Base-by-base conservation (phyloP, 805 yeast species). In the Metschnikowia aberdeeniae region DNA sequence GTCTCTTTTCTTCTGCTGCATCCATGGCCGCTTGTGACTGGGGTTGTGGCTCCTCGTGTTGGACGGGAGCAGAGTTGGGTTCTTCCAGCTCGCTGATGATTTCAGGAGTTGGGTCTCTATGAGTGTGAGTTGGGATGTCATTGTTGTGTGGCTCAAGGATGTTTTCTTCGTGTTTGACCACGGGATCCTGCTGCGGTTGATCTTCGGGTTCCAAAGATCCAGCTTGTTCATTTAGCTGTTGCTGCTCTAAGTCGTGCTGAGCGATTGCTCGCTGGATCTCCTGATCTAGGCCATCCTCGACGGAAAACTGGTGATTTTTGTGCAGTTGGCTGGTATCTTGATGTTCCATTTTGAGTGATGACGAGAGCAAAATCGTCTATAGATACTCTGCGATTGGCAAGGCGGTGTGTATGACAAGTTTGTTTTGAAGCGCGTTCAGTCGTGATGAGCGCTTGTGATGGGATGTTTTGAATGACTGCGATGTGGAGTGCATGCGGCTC, bases 1-100 rank as follows among this genome's bases (percentile, higher is more conserved):
- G 56, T 36, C 51, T 59, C 30, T 56, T 55, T 38, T 65, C 69
- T 31, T 42, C 48, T 3, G 49, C 49, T 1, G 44, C 53, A 13
- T 42, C 47, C 42, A 39, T 39, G 13, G 35, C 42, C 1, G 35
- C 22, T 29, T 38, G 41, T 5, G 34, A 10, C 36, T 22, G 42
- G 12, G 14, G 13, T 13, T 20, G 42, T 2, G 13, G 17, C 5
- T 39, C 31, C 4, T 30, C 12, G 6, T 31, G 27, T 9, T 6
- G 13, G 3, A 5, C 34, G n/a, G 11, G 13, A 29, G 10, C 28
- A 8, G 34, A 10, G 11, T 7, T 22, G 26, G 26, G 8, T 22
- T 22, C 8, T 6, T 7, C 26, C 26, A 22, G 26, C 26, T 22
- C 26, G 26, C 26, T 22, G 7, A 29, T n/a, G 31, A 29, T 11